phyloP scores from a whole-genome alignment of 352 stramenopile genomes.

The Phytophthora uliginosa region DNA sequence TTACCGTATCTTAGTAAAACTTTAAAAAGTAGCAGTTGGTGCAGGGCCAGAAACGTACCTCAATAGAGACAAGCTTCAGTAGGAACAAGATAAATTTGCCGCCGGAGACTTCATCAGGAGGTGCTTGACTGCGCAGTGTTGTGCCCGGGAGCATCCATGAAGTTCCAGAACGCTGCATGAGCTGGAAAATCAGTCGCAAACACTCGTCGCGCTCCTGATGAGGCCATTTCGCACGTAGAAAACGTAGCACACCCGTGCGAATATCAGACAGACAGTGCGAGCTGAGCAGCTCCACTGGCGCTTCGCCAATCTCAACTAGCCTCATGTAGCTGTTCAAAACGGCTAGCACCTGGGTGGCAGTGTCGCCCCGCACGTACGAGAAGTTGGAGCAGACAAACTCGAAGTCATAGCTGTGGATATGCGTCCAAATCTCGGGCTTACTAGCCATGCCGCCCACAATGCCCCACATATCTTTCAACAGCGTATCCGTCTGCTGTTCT shows the following conservation, averaged over 20 bases:
- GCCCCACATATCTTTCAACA: conserved; percentile 56
- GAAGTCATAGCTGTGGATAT: conserved; percentile 64
- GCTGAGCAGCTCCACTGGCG: conserved; percentile 58
- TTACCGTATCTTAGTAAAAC: background rate
- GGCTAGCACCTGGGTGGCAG: conserved; percentile 50
- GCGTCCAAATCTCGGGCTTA: conserved; percentile 50
- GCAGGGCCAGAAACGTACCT: conserved; percentile 47
- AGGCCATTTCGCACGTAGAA: conserved; percentile 77
- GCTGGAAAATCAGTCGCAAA: conserved; percentile 61
- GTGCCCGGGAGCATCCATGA: conserved; percentile 74
- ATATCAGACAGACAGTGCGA: conserved; percentile 70
- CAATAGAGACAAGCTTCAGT: conserved; percentile 83
- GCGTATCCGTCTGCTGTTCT: conserved; percentile 26
- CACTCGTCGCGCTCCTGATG: conserved; percentile 79
- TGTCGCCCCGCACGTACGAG: conserved; percentile 41
- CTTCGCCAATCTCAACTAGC: conserved; percentile 54
- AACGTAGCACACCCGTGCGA: conserved; percentile 64
- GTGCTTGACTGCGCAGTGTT: conserved; percentile 55
- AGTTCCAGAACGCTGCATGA: conserved; percentile 71
- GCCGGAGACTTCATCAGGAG: conserved; percentile 60
- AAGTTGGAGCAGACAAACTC: conserved; percentile 78
- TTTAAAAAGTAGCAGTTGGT: background rate
- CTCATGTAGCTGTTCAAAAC: conserved; percentile 71
- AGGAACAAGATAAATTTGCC: conserved; percentile 84
- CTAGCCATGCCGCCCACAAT: conserved; percentile 54